Conservation (phyloP, 169 alveolate species). For the Perkinsus chesapeaki region DNA sequence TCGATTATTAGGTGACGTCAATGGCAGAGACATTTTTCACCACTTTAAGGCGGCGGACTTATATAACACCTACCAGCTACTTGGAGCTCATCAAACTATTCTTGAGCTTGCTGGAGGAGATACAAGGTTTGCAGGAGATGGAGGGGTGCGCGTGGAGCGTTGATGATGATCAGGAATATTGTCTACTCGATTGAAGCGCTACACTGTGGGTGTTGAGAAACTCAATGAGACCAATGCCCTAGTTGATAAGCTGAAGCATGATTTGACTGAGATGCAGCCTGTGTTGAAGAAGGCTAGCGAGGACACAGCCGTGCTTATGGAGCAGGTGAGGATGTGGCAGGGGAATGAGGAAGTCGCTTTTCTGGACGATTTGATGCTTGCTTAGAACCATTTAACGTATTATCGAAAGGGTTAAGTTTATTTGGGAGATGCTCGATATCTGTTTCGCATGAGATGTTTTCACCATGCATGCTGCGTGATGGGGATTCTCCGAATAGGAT, state of each 20-base stretch:
- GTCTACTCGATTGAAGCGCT: constrained; percentile 49
- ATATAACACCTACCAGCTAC: constrained; percentile 82
- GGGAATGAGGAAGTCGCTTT: no score
- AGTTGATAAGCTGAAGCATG: constrained; percentile 71
- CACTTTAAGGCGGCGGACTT: constrained; percentile 72
- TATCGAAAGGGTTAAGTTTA: no score
- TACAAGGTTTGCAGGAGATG: constrained; percentile 18
- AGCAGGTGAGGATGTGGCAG: constrained; percentile 29
- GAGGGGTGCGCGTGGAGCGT: constrained; percentile 57
- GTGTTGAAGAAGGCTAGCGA: constrained; percentile 60
- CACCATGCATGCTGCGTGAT: no score
- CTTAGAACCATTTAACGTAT: no score
- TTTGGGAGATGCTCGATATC: no score
- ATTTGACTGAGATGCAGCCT: constrained; percentile 62
- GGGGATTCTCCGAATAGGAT: no score
- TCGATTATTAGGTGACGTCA: neutral
- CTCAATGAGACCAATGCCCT: constrained; percentile 76
- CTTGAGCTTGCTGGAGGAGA: constrained; percentile 53
- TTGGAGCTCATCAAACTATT: constrained; percentile 75
- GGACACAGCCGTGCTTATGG: constrained; percentile 36
- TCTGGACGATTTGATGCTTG: no score
- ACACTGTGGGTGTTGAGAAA: constrained; percentile 73
- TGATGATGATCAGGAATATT: neutral
- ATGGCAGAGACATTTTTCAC: constrained; percentile 55
- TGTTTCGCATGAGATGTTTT: no score